Conservation (phyloP, 2,329 filamentous ascomycete species). For the Diplocarpon rosae region DNA sequence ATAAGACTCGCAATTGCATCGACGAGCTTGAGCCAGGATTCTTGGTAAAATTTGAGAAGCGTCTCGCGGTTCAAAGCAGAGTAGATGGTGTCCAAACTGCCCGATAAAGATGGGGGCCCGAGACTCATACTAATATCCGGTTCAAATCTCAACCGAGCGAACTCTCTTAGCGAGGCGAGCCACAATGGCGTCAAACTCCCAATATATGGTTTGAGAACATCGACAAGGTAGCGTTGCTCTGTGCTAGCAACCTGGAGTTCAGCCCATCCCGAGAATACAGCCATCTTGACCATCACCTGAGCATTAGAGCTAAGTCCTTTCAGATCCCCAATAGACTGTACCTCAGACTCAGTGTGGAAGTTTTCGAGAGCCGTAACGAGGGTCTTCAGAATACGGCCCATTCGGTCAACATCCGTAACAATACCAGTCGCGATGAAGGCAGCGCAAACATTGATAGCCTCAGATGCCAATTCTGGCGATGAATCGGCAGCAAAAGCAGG, state of each 20-base stretch:
- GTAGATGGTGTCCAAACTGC: conserved; percentile 87
- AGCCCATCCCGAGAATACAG: conserved; percentile 94
- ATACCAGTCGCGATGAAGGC: conserved; percentile 96
- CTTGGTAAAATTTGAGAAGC: conserved; percentile 88
- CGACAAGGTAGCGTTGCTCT: conserved; percentile 79
- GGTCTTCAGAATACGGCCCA: conserved; percentile 94
- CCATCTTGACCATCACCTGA: conserved; percentile 97
- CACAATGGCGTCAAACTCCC: conserved; percentile 83
- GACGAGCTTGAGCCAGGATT: conserved; percentile 91
- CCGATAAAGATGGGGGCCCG: conserved; percentile 68
- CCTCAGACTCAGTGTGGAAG: conserved; percentile 72
- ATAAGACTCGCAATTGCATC: conserved; percentile 96
- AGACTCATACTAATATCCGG: conserved; percentile 91
- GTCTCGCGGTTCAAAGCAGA: conserved; percentile 91
- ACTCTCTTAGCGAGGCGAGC: conserved; percentile 87
- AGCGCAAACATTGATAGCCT: conserved; percentile 96
- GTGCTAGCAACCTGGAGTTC: conserved; percentile 90
- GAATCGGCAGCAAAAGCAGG: conserved; percentile 94
- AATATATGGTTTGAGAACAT: conserved; percentile 84
- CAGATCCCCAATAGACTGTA: conserved; percentile 82
- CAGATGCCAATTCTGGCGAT: conserved; percentile 86
- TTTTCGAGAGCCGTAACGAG: conserved; percentile 85
- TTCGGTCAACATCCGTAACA: conserved; percentile 93
- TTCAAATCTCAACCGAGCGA: conserved; percentile 86
- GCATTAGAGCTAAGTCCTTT: conserved; percentile 91